Evolutionary conservation across 495 filamentous ascomycete genomes (phyloP), one percentile per base, ranked within the genome.

Genomic region (Trichocladium uniseriatum): DNA sequence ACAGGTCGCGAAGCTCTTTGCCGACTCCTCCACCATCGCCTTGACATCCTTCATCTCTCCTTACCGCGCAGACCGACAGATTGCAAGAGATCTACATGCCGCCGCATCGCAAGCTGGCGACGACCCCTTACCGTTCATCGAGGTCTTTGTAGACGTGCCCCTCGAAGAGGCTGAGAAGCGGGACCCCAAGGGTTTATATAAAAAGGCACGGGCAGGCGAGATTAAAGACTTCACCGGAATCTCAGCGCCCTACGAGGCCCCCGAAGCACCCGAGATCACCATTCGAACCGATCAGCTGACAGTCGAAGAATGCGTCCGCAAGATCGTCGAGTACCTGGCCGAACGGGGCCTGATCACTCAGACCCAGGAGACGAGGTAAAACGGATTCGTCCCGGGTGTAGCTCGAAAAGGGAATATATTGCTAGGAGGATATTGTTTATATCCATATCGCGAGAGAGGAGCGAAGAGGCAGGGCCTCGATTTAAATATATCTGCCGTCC

Each of bases 191-290:
- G 94, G 91, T 8, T 66, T 98, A 48, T 98, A 98, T 64, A 94
- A 94, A 79, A 95, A 95, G 79, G 92, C 92, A 6, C 74, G 90
- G 15, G 82, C 82, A 42, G 92, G 92, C 13, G 78, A 91, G 62
- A 95, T 97, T 62, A 91, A 91, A 74, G 89, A 97, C 56, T 98
- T 98, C 62, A 98, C 92, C 11, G 94, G 92, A 9, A 87, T 98
- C 51, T 82, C 78, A 43, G 88, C 89, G 24, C 92, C 92, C 5
- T 98, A 98, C 68, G 92, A 98, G 78, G 84, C 78, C 39, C 94
- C 92, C 18, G 79, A 81, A 65, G 76, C 79, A 49, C 79, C 92
- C 8, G 92, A 98, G 76, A 83, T 97, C 53, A 80, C 81, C 54
- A 82, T 98, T 55, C 74, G 77, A 66, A 91, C 83, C 32, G 78